A percentile compares a stretch with the other conserved stretches of the same genome.
These are phyloP conservation scores for Knufia petricola DNA, from an alignment of 2,329 filamentous ascomycete genomes.

Conservation along the genomic window DNA sequence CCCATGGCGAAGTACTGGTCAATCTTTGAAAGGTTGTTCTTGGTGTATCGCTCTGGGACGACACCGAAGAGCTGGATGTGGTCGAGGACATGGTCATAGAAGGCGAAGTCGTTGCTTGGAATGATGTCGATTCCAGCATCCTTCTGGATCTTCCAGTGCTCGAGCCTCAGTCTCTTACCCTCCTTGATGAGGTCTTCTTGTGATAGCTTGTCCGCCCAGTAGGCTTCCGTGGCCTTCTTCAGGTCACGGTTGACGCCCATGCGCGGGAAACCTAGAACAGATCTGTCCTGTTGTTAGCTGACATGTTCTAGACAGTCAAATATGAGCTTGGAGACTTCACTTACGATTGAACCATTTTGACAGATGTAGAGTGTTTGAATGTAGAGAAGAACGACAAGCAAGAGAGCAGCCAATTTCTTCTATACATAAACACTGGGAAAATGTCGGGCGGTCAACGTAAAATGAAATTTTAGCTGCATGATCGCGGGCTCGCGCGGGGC, in stretches of 20 bases:
- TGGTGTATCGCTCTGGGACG: conserved; percentile 85
- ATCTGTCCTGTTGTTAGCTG: conserved; percentile 29
- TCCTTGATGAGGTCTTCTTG: conserved; percentile 83
- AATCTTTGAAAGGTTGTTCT: conserved; percentile 73
- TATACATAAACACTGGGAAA: background rate
- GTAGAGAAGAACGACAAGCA: background rate
- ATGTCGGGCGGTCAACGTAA: background rate
- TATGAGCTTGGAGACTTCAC: conserved; percentile 23
- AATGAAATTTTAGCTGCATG: background rate
- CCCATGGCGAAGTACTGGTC: conserved; percentile 99
- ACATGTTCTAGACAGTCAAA: background rate
- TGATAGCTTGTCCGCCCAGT: conserved; percentile 90
- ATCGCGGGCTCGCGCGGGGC: background rate
- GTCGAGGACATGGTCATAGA: conserved; percentile 95
- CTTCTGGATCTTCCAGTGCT: conserved; percentile 99
- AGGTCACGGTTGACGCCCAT: conserved; percentile 98
- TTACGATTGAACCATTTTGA: conserved; percentile 50
- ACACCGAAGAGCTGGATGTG: conserved; percentile 97
- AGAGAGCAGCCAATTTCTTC: background rate
- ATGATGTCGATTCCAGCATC: conserved; percentile 95
- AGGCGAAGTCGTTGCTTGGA: conserved; percentile 98
- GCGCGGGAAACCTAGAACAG: conserved; percentile 96
- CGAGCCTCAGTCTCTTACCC: conserved; percentile 91
- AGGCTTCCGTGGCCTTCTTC: conserved; percentile 99
- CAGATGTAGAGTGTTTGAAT: background rate